Evolutionary conservation across 257 asterid species (phyloP), one percentile per base, ranked within the genome.

Genomic region (Ocimum tenuiflorum): DNA sequence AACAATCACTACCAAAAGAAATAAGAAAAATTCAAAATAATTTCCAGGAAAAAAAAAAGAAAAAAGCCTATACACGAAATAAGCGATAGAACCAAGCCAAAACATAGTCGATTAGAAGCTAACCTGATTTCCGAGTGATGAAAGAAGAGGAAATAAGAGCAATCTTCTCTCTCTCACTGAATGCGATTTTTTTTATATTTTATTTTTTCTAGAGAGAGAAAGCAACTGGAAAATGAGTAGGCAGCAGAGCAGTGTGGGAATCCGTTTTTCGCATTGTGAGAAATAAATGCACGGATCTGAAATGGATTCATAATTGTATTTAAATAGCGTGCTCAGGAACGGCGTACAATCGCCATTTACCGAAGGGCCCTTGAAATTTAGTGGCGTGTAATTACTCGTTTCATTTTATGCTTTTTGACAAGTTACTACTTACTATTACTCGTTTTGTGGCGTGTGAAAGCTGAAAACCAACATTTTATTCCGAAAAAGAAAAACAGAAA

Each of bases 231-330:
- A n/a, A 65, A 72, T 58, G 52, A 18, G n/a, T n/a, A n/a, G n/a
- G n/a, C n/a, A 59, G 52, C 53, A 7, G 27, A 46, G 54, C 53
- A 65, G 66, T 31, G 13, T 49, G 52, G 10, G 50, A 6, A 48
- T 51, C 19, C 4, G n/a, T 58, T 60, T 71, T 46, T 47, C 59
- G 78, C 24, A 58, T 13, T 72, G 75, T 51, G 69, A 43, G 13
- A n/a, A 19, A 58, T 2, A 42, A 23, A 67, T 43, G 42, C 39
- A 9, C 88, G 94, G 89, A 86, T 76, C 75, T 79, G 67, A 78
- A 81, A 74, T 33, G 66, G 42, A 57, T 62, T 70, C 81, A 63
- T 5, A n/a, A 76, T 65, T 74, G 73, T 52, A 80, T 80, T 83
- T 80, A 67, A 81, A 63, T 74, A 22, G 72, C n/a, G 5, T 20